Conservation (phyloP, 352 stramenopile genomes). For the Globisporangium apiculatum region DNA sequence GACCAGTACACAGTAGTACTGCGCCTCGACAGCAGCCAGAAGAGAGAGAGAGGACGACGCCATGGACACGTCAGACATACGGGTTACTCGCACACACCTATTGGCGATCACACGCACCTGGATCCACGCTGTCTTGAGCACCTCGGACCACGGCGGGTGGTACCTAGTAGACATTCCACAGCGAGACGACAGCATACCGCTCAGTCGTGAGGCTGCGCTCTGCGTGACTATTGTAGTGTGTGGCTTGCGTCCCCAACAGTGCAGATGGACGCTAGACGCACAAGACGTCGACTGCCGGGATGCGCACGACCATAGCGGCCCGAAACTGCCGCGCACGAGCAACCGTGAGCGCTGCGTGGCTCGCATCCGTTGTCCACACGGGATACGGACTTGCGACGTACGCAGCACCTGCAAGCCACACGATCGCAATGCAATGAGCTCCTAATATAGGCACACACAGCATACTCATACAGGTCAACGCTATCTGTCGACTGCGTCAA, state of each 20-base stretch:
- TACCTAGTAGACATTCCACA: constrained; percentile 25
- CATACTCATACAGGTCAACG: too few relatives aligned
- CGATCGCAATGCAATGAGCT: too few relatives aligned
- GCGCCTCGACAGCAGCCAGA: not conserved
- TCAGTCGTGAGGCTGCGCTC: too few relatives aligned
- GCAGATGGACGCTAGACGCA: constrained; percentile 4
- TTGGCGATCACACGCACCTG: constrained; percentile 23
- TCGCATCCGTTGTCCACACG: constrained; percentile 31
- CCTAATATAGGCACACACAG: too few relatives aligned
- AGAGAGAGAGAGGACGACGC: too few relatives aligned
- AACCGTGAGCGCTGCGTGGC: constrained; percentile 3
- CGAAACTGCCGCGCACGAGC: constrained; percentile 20
- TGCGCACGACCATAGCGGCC: constrained; percentile 33
- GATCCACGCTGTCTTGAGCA: constrained; percentile 62
- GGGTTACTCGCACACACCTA: too few relatives aligned
- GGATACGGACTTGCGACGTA: constrained; percentile 30
- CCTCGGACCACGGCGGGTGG: constrained; percentile 43
- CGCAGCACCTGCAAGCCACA: constrained; percentile 19
- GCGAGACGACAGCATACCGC: too few relatives aligned
- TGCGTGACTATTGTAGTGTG: too few relatives aligned
- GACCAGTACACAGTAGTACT: constrained; percentile 47
- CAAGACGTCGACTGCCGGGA: constrained; percentile 27
- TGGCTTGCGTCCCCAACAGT: too few relatives aligned
- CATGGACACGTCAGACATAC: too few relatives aligned
- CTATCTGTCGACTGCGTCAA: too few relatives aligned